Evolutionary conservation across 2,329 filamentous ascomycete species (phyloP).

Genomic region (Fusarium denticulatum): DNA sequence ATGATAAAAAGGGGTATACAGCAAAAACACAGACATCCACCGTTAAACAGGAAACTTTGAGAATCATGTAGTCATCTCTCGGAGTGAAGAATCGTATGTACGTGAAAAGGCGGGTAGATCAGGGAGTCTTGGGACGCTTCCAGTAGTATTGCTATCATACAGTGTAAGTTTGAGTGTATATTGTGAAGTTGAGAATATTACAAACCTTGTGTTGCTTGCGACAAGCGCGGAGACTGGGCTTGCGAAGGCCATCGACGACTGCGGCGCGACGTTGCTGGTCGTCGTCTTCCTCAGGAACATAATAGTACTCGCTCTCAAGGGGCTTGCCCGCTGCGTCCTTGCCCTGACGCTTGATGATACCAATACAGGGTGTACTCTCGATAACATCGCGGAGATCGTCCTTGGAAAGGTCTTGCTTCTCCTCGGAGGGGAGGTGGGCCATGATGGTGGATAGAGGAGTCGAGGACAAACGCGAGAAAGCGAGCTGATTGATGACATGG

Average conservation of each 20-base stretch:
- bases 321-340: conserved; percentile 96
- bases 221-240: conserved; percentile 88
- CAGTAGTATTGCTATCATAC: conserved; percentile 72
- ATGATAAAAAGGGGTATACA: conserved; percentile 38
- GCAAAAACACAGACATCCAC: conserved; percentile 34
- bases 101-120: conserved; percentile 28
- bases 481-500: conserved; percentile 94
- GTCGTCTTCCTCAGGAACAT: conserved; percentile 85
- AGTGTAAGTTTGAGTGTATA: conserved; percentile 25
- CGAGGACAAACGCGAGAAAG: conserved; percentile 91
- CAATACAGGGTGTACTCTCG: conserved; percentile 80
- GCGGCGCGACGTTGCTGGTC: conserved; percentile 82
- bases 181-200: neutral
- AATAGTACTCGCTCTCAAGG: conserved; percentile 97
- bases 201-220: conserved; percentile 97
- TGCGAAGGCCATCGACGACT: conserved; percentile 85
- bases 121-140: conserved; percentile 71
- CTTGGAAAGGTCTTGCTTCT: conserved; percentile 67
- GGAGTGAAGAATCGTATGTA: conserved; percentile 19
- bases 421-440: conserved; percentile 79
- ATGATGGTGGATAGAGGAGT: conserved; percentile 91
- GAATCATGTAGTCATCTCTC: conserved; percentile 15
- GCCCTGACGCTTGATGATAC: conserved; percentile 87
- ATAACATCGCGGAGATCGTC: conserved; percentile 76
- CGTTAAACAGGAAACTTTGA: conserved; percentile 19